Percentiles rank a stretch among this genome's conserved stretches.
Evolutionary conservation across 257 asterid species (phyloP).

Genomic region (Misopates orontium): DNA sequence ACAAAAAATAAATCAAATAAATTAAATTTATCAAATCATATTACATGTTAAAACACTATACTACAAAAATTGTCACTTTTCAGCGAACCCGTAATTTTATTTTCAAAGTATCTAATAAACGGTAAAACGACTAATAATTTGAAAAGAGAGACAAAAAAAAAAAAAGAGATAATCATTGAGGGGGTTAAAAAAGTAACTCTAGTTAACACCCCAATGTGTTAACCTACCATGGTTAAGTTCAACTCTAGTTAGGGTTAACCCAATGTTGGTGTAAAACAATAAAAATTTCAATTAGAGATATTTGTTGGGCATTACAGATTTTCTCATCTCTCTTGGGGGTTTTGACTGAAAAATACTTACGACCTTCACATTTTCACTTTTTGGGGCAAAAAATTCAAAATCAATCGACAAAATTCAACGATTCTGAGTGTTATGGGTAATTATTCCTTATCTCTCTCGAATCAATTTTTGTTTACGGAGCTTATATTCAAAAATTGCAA

Average conservation of each 20-base stretch:
- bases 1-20: too few relatives aligned
- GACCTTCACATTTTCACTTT: conserved; percentile 40
- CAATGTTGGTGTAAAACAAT: conserved; percentile 16
- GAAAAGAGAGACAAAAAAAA: too few relatives aligned
- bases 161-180: neutral
- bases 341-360: conserved; percentile 35
- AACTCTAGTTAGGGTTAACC: conserved; percentile 39
- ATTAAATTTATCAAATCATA: too few relatives aligned
- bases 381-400: conserved; percentile 34
- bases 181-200: conserved; percentile 28
- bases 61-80: too few relatives aligned
- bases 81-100: too few relatives aligned
- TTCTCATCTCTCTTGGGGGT: conserved; percentile 28
- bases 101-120: too few relatives aligned
- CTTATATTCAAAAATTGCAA: too few relatives aligned
- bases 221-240: conserved; percentile 35
- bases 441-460: neutral
- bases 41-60: neutral
- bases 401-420: conserved; percentile 31
- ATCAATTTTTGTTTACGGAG: too few relatives aligned
- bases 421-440: conserved; percentile 30
- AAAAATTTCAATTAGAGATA: conserved; percentile 16
- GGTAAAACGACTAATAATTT: too few relatives aligned
- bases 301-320: conserved; percentile 34
- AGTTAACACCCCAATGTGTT: conserved; percentile 9